Base-by-base conservation (phyloP, 805 yeast species). In the Ogataea nonfermentans region DNA sequence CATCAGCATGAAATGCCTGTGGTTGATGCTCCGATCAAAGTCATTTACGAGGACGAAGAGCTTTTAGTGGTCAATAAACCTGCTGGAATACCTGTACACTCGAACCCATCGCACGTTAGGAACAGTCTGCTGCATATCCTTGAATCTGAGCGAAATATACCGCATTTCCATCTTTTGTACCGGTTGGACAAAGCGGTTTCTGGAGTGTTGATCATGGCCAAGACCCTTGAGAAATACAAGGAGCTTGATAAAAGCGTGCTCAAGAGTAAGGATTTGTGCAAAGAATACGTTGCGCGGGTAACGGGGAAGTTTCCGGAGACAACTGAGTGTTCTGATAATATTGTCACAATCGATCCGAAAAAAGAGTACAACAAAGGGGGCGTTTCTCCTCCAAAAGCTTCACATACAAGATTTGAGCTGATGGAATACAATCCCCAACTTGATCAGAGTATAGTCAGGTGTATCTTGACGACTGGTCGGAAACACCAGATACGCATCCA, bases 401-500 rank as follows among this genome's bases (percentile, higher is more conserved):
- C 58, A 1, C 34, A 24, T 6, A 56, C 64, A 0, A 13, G 27
- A 1, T 59, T 59, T 25, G 24, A 43, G n/a, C 23, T 41, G 12
- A 6, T 56, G 0, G 14, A 30, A 9, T 72, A 70, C 43, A 52
- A 55, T 41, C 16, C 33, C 2, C 38, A 45, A 3, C 24, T 44
- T 3, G 42, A 59, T 24, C 40, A 71, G 40, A 70, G 74, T 43
- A 48, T 74, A 0, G 72, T 76, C 1, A 29, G 49, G 36, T 75
- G 79, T 44, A 48, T 51, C 20, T 78, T 79, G 0, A 37, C 65
- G 3, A 67, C 76, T 1, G 81, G 81, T 0, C 65, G 69, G 35
- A 71, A 69, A 59, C 81, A 76, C 57, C 81, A 76, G 49, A 73
- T 76, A 14, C 57, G 81, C 10, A 73, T 76, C 6, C 81, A 76